These are phyloP conservation scores for Mycena galopus DNA, from an alignment of 768 basidiomycete species.

Conservation along the genomic window DNA sequence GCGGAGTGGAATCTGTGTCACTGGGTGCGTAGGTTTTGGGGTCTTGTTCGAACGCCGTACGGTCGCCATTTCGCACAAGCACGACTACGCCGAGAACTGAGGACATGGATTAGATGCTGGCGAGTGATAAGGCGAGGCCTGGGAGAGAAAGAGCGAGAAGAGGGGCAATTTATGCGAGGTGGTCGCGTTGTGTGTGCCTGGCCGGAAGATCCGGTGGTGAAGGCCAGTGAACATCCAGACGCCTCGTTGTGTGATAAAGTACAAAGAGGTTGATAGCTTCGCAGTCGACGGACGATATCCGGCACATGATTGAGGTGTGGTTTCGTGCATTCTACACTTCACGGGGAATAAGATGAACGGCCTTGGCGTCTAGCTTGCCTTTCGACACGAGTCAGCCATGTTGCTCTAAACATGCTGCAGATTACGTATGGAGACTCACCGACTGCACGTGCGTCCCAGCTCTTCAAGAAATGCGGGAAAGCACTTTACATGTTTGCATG, in stretches of 20 bases:
- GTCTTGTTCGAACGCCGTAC: constrained; percentile 76
- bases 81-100: constrained; percentile 84
- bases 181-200: constrained; percentile 4
- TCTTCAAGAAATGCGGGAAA: background rate
- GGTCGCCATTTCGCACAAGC: constrained; percentile 84
- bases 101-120: constrained; percentile 46
- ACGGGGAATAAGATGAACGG: background rate
- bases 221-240: background rate
- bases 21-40: constrained; percentile 74
- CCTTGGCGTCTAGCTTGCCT: background rate
- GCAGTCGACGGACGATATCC: background rate
- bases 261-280: background rate
- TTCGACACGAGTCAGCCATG: background rate
- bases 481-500: background rate
- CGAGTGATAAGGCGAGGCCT: background rate
- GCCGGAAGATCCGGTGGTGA: background rate
- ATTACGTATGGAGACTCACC: background rate
- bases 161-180: constrained; percentile 1
- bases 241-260: constrained; percentile 11
- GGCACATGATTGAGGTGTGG: background rate
- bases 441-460: background rate
- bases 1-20: constrained; percentile 27
- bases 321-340: background rate
- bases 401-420: background rate
- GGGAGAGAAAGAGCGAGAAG: background rate